A percentile compares a stretch with the other conserved stretches of the same genome.
phyloP scores from a whole-genome alignment of 495 filamentous ascomycete species.

The Staphylotrichum tortipilum region DNA sequence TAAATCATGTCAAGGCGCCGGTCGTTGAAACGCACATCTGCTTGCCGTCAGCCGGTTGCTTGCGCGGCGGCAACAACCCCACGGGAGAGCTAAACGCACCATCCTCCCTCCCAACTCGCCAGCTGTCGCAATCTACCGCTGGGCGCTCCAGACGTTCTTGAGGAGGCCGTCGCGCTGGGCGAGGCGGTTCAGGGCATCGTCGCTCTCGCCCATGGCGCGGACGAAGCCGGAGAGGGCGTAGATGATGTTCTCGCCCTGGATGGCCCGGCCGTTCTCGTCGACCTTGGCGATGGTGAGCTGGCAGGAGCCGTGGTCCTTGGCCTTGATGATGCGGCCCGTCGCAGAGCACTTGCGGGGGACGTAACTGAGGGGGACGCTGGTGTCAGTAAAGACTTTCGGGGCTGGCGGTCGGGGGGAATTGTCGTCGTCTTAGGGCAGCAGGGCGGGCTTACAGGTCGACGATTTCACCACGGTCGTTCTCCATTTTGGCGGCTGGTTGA shows the following conservation, averaged over 20 bases:
- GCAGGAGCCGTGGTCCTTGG: constrained; percentile 93
- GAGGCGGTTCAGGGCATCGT: constrained; percentile 92
- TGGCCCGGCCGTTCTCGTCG: constrained; percentile 87
- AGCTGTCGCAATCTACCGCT: constrained; percentile 47
- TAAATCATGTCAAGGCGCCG: constrained; percentile 16
- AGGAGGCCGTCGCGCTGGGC: constrained; percentile 91
- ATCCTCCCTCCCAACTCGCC: constrained; percentile 15
- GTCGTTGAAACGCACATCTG: constrained; percentile 22
- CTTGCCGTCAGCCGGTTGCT: constrained; percentile 1
- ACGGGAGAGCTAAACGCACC: constrained; percentile 11
- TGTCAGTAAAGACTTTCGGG: constrained; percentile 9
- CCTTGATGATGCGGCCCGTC: constrained; percentile 97
- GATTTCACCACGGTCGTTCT: constrained; percentile 66
- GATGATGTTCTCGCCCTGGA: constrained; percentile 94
- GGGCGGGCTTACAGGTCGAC: constrained; percentile 74
- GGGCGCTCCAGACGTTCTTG: constrained; percentile 90
- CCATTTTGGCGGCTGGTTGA: constrained; percentile 30
- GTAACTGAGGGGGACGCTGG: constrained; percentile 52
- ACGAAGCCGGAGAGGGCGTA: constrained; percentile 98
- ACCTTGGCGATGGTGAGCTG: constrained; percentile 90
- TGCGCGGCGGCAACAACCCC: neutral
- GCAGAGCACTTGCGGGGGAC: constrained; percentile 97
- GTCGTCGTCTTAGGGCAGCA: constrained; percentile 6
- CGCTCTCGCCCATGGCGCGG: constrained; percentile 91
- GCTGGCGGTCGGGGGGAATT: neutral